A percentile compares a stretch with the other conserved stretches of the same genome.
Conservation (phyloP, 805 yeast genomes). For the Candida stauntonica region DNA sequence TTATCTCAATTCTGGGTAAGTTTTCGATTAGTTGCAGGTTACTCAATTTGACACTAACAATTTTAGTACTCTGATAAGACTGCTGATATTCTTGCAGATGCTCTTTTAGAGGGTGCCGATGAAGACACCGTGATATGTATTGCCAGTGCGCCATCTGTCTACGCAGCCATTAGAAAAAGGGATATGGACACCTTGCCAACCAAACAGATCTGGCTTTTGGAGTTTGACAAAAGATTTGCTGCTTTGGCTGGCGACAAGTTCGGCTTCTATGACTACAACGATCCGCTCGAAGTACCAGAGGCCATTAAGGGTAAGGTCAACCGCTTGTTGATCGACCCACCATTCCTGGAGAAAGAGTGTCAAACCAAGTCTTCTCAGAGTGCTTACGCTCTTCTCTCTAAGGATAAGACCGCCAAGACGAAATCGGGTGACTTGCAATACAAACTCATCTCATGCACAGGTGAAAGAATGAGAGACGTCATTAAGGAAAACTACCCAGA, state of each 20-base stretch:
- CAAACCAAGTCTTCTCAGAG: constrained; percentile 64
- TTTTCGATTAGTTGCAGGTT: no score
- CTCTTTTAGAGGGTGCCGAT: constrained; percentile 73
- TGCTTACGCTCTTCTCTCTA: constrained; percentile 52
- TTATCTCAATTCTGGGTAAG: constrained; percentile 75
- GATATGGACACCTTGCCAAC: constrained; percentile 55
- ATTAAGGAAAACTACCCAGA: constrained; percentile 61
- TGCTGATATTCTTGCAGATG: constrained; percentile 62
- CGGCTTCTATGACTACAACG: constrained; percentile 69
- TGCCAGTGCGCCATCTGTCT: constrained; percentile 89
- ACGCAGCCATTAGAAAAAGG: constrained; percentile 67
- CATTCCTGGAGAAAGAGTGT: constrained; percentile 77
- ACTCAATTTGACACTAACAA: no score
- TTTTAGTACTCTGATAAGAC: constrained; percentile 59
- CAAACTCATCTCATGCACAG: constrained; percentile 74
- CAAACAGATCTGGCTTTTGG: constrained; percentile 66
- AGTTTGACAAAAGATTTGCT: constrained; percentile 73
- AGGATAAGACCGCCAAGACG: constrained; percentile 36
- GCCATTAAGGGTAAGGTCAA: constrained; percentile 59
- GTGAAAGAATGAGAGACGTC: constrained; percentile 78
- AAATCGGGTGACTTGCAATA: constrained; percentile 37
- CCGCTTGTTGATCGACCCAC: constrained; percentile 80
- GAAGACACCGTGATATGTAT: constrained; percentile 66
- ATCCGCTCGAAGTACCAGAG: constrained; percentile 59
- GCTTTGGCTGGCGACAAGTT: constrained; percentile 69